These are phyloP conservation scores for Eucalyptus pumila DNA, from an alignment of 345 rosid species.

Conservation along the genomic window DNA sequence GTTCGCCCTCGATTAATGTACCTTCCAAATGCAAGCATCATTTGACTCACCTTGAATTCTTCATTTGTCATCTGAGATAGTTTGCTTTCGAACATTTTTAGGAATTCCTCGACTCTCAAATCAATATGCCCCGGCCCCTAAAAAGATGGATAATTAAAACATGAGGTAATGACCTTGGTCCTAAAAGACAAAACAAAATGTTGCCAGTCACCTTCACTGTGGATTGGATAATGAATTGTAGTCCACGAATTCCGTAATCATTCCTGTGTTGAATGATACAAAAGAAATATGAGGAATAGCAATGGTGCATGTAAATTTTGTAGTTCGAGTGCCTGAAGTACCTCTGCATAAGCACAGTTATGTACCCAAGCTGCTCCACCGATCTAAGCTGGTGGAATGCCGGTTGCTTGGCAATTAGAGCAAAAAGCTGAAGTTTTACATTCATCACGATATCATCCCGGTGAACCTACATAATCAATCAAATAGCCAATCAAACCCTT, in stretches of 20 bases:
- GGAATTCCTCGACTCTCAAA: slow-evolving; percentile 67
- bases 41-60: slow-evolving; percentile 58
- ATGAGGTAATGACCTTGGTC: neutral
- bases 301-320: neutral
- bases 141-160: neutral
- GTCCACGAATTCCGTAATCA: slow-evolving; percentile 63
- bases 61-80: slow-evolving; percentile 64
- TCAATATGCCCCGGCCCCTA: slow-evolving; percentile 80
- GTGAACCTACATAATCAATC: slow-evolving; percentile 40
- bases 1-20: neutral
- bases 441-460: slow-evolving; percentile 69
- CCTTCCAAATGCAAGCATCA: neutral
- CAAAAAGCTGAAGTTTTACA: slow-evolving; percentile 72
- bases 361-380: slow-evolving; percentile 92
- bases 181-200: neutral
- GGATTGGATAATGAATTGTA: slow-evolving; percentile 83
- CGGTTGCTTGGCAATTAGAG: slow-evolving; percentile 72
- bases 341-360: slow-evolving; percentile 69
- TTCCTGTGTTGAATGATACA: slow-evolving; percentile 25
- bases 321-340: neutral
- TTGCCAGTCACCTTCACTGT: slow-evolving; percentile 43
- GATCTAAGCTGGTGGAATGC: slow-evolving; percentile 97
- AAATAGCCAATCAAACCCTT: neutral
- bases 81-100: slow-evolving; percentile 53
- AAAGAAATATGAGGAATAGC: neutral